A percentile compares a stretch with the other conserved stretches of the same genome.
phyloP scores from a whole-genome alignment of 768 basidiomycete genomes.

The Pleurotus tuoliensis region DNA sequence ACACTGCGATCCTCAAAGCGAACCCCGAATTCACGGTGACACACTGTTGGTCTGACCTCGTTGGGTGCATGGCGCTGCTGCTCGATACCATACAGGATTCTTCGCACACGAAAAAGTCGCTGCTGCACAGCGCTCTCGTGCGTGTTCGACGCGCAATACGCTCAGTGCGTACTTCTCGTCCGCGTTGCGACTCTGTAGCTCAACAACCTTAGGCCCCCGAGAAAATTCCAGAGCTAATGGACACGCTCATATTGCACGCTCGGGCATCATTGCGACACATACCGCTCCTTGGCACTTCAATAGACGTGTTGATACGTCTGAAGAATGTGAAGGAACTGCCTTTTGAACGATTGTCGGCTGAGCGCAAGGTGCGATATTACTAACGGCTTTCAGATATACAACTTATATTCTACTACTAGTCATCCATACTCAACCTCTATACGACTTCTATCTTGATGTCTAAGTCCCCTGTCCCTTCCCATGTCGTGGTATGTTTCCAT shows the following conservation, averaged over 20 bases:
- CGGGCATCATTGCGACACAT: constrained; percentile 33
- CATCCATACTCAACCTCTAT: constrained; percentile 57
- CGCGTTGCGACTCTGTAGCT: not conserved
- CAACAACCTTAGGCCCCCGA: constrained; percentile 29
- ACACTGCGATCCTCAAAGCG: constrained; percentile 43
- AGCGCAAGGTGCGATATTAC: constrained; percentile 37
- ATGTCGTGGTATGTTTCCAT: constrained; percentile 47
- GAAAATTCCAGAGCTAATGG: constrained; percentile 46
- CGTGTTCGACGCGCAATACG: constrained; percentile 65
- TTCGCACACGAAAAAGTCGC: constrained; percentile 47
- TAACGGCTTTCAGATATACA: too few relatives aligned
- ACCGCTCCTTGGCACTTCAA: constrained; percentile 61
- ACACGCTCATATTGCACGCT: constrained; percentile 45
- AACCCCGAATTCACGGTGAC: constrained; percentile 43
- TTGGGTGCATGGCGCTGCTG: constrained; percentile 54
- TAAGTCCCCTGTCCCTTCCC: constrained; percentile 54
- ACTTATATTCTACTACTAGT: too few relatives aligned
- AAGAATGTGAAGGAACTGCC: constrained; percentile 48
- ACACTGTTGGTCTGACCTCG: constrained; percentile 47
- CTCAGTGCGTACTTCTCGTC: constrained; percentile 39
- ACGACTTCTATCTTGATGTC: constrained; percentile 60
- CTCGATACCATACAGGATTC: constrained; percentile 53
- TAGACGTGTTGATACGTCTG: constrained; percentile 69
- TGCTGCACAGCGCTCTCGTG: constrained; percentile 59
- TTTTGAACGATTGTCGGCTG: constrained; percentile 37